These are phyloP conservation scores for Aspergillus pseudoterreus DNA, from an alignment of 2,329 filamentous ascomycete species.

Conservation along the genomic window DNA sequence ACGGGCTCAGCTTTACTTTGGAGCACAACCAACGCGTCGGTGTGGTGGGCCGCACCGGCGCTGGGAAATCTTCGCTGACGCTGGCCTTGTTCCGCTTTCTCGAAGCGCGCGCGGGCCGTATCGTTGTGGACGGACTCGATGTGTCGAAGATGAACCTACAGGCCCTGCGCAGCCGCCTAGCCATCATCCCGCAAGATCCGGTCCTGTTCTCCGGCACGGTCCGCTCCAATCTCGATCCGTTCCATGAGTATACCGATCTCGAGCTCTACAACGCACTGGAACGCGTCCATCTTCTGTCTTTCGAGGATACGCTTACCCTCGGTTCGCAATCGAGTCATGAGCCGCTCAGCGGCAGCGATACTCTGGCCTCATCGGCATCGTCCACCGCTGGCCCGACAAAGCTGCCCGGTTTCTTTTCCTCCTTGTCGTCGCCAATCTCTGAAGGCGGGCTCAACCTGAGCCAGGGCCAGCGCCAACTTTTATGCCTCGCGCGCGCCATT, in stretches of 20 bases:
- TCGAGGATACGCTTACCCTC: constrained; percentile 35
- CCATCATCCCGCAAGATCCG: constrained; percentile 79
- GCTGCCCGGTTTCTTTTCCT: constrained; percentile 50
- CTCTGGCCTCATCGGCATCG: constrained; percentile 4
- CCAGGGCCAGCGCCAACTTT: constrained; percentile 26
- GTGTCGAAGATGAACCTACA: constrained; percentile 49
- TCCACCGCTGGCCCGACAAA: constrained; percentile 5
- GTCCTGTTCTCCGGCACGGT: constrained; percentile 78
- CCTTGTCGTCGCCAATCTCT: constrained; percentile 61
- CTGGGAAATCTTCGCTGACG: constrained; percentile 1
- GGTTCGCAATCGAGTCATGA: constrained; percentile 10
- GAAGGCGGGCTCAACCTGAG: constrained; percentile 65
- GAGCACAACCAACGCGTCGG: constrained; percentile 22
- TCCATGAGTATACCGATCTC: constrained; percentile 63
- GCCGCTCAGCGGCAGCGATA: constrained; percentile 10
- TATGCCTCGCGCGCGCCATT: constrained; percentile 44
- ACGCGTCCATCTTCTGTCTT: constrained; percentile 63
- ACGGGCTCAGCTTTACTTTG: constrained; percentile 18
- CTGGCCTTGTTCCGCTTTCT: constrained; percentile 23
- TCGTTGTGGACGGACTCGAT: constrained; percentile 26
- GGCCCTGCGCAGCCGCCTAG: constrained; percentile 65
- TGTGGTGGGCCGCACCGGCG: constrained; percentile 28
- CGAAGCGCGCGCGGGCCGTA: constrained; percentile 17
- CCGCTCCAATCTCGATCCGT: constrained; percentile 72
- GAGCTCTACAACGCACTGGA: constrained; percentile 66